A percentile compares a stretch with the other conserved stretches of the same genome.
Conservation (phyloP, 2,329 filamentous ascomycete genomes). For the Aspergillaceae sp. region DNA sequence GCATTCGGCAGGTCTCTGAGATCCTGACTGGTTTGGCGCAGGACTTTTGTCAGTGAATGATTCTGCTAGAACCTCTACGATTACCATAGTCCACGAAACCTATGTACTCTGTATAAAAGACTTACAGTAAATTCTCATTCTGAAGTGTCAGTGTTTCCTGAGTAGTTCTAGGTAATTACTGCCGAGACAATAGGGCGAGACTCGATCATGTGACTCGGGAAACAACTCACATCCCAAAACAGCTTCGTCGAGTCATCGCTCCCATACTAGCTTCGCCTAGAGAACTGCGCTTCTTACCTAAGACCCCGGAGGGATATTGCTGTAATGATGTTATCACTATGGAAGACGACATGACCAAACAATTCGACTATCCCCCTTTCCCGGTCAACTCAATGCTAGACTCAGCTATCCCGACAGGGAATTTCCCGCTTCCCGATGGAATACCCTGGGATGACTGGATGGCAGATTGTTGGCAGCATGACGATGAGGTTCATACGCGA, state of each 20-base stretch:
- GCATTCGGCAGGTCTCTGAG: constrained; percentile 28
- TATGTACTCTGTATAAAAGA: too few relatives aligned
- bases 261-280: neutral
- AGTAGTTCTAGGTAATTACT: neutral
- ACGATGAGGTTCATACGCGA: neutral
- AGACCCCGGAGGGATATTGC: neutral
- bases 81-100: neutral
- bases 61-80: neutral
- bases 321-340: neutral
- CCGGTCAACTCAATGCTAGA: neutral
- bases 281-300: neutral
- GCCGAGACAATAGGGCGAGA: neutral
- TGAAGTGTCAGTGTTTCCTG: neutral
- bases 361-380: neutral
- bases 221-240: neutral
- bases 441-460: neutral
- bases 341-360: neutral
- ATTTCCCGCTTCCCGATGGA: neutral
- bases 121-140: too few relatives aligned
- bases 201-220: neutral
- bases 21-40: constrained; percentile 12
- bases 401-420: neutral
- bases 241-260: neutral
- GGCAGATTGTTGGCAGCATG: neutral
- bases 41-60: constrained; percentile 13